Percentiles rank a stretch among this genome's conserved stretches.
phyloP scores from a whole-genome alignment of 1,284 basidiomycete genomes.

The Boletus holoroseus region DNA sequence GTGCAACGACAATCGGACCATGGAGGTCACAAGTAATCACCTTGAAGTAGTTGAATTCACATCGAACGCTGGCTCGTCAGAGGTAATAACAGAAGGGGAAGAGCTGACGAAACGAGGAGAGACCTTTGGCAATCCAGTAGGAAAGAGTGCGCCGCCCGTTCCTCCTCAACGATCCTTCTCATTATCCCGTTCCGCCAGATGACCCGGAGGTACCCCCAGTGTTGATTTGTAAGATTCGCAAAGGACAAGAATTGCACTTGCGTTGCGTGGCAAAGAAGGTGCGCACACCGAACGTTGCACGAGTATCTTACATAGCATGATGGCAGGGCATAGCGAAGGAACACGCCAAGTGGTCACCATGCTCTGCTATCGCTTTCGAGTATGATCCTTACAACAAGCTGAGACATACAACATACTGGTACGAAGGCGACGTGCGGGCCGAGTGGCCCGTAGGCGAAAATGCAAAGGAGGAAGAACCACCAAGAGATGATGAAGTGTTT shows the following conservation, averaged over 20 bases:
- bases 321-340: constrained; percentile 92
- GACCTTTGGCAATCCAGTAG: constrained; percentile 82
- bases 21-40: constrained; percentile 80
- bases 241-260: constrained; percentile 88
- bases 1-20: constrained; percentile 64
- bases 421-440: constrained; percentile 68
- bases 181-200: constrained; percentile 36
- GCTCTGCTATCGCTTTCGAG: constrained; percentile 92
- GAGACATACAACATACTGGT: constrained; percentile 95
- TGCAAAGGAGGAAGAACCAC: constrained; percentile 75
- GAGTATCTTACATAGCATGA: not conserved
- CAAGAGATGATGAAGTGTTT: constrained; percentile 74
- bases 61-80: constrained; percentile 34
- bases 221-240: constrained; percentile 87
- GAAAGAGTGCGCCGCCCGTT: constrained; percentile 58
- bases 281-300: constrained; percentile 4
- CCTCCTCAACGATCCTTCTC: not conserved
- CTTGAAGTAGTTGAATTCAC: constrained; percentile 53
- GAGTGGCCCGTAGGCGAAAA: constrained; percentile 87
- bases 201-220: constrained; percentile 65
- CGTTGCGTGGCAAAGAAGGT: constrained; percentile 93
- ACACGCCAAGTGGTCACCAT: constrained; percentile 98
- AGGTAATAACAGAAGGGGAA: constrained; percentile 50
- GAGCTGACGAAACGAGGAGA: constrained; percentile 69
- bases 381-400: constrained; percentile 98